These are phyloP conservation scores for Antitrichia curtipendula DNA, from an alignment of 225 moss, liverwort and hornwort genomes.

Conservation along the genomic window DNA sequence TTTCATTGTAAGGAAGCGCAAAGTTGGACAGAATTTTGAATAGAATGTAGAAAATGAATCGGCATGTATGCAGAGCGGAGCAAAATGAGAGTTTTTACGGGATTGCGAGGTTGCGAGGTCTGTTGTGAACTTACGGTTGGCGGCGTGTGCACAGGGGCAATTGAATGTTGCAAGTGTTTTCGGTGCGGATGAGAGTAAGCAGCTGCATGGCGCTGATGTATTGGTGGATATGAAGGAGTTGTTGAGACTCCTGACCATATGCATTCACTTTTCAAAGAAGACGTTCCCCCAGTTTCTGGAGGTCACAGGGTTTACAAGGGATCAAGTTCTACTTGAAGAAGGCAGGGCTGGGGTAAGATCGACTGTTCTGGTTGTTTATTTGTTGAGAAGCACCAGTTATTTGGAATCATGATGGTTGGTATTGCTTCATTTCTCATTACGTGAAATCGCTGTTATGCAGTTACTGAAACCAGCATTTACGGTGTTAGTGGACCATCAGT, in stretches of 20 bases:
- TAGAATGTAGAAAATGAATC: not conserved
- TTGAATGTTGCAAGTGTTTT: constrained; percentile 85
- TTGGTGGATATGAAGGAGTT: constrained; percentile 63
- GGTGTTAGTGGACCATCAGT: constrained; percentile 77
- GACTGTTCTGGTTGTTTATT: not conserved
- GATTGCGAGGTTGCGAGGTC: not conserved
- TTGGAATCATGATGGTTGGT: not conserved
- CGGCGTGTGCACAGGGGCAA: constrained; percentile 57
- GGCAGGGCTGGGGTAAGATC: constrained; percentile 76
- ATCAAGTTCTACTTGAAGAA: constrained; percentile 76
- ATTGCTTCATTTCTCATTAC: not conserved
- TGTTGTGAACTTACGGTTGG: not conserved
- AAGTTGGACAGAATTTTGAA: not conserved
- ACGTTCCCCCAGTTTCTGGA: constrained; percentile 78
- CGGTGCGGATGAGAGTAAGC: constrained; percentile 44
- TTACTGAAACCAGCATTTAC: constrained; percentile 93
- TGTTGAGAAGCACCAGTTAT: not conserved
- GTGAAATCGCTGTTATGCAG: constrained; percentile 23
- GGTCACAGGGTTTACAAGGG: constrained; percentile 48
- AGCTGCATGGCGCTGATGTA: constrained; percentile 56
- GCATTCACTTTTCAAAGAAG: constrained; percentile 90
- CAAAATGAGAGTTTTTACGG: not conserved
- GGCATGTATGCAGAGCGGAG: not conserved
- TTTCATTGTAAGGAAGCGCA: not conserved
- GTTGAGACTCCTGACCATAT: constrained; percentile 55